Evolutionary conservation across 192 early-diverging fungal species (phyloP).

Genomic region (Coemansia sp.): DNA sequence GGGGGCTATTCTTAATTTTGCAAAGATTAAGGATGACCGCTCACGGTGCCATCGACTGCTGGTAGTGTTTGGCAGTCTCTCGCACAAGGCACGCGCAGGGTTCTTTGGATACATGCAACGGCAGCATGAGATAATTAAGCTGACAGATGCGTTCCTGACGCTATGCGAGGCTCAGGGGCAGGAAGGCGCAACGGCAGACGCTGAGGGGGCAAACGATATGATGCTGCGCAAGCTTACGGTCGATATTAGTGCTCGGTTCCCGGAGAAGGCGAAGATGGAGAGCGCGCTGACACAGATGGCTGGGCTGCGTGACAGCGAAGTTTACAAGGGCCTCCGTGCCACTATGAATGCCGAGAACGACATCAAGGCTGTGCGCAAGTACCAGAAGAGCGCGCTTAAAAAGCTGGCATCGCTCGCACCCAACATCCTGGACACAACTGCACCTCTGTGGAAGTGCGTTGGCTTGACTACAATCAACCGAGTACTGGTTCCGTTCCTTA

Average conservation of each 20-base stretch:
- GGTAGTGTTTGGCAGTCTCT: slow-evolving; percentile 61
- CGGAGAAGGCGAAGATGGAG: slow-evolving; percentile 65
- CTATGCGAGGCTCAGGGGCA: slow-evolving; percentile 62
- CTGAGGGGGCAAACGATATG: slow-evolving; percentile 45
- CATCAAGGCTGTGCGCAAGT: slow-evolving; percentile 68
- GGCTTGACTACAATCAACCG: slow-evolving; percentile 74
- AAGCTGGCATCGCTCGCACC: slow-evolving; percentile 62
- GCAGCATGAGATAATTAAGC: slow-evolving; percentile 63
- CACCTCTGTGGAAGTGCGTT: slow-evolving; percentile 70
- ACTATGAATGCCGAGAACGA: slow-evolving; percentile 70
- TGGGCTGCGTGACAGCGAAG: slow-evolving; percentile 60
- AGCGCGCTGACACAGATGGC: slow-evolving; percentile 69
- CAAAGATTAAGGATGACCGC: slow-evolving; percentile 44
- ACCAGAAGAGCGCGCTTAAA: slow-evolving; percentile 68
- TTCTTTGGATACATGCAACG: slow-evolving; percentile 74
- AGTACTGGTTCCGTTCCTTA: slow-evolving; percentile 54
- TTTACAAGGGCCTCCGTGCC: slow-evolving; percentile 66
- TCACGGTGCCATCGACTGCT: slow-evolving; percentile 61
- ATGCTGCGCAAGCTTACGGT: slow-evolving; percentile 55
- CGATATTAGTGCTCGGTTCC: slow-evolving; percentile 56
- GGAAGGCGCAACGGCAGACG: slow-evolving; percentile 47
- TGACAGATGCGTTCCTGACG: slow-evolving; percentile 59
- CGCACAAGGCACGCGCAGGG: slow-evolving; percentile 66
- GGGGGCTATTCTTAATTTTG: slow-evolving; percentile 43
- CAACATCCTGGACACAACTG: slow-evolving; percentile 66